Base-by-base conservation (phyloP, 2,329 filamentous ascomycete species). In the Claviceps paspali region DNA sequence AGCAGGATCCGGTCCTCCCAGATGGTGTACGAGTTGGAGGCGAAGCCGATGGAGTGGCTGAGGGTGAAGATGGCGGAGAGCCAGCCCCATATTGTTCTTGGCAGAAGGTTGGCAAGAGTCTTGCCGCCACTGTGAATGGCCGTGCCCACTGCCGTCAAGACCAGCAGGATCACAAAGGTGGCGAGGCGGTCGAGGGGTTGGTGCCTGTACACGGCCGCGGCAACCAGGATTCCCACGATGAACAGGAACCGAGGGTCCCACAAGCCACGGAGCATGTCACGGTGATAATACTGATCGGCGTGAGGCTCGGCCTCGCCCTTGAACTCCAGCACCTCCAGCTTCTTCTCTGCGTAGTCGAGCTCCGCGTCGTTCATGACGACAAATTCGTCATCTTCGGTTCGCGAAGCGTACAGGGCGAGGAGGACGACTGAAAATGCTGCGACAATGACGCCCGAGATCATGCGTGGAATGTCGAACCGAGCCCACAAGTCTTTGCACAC, bases 11-110 rank as follows among this genome's bases (percentile, higher is more conserved):
- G 82, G 52, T 98, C 91, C 61, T 98, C 91, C 87, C 91, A 98
- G 46, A 98, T 94, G 0, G 88, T 96, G 60, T 87, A 98, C 0
- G 91, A 98, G 60, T 98, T 98, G 3, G 91, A 91, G 0, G 88
- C 88, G 55, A 96, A 98, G 6, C 91, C 88, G 36, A 83, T 65
- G n/a, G 86, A 92, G 52, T 94, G 84, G 43, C 81, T 76, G n/a
- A 86, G 56, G 0, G 86, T 86, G 47, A 93, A 85, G 11, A 87
- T 55, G 19, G 84, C 64, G 5, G 84, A 79, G 41, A 93, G 64
- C 78, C 83, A 88, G n/a, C 85, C 81, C 87, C 88, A 98, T 38
- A 87, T 62, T 0, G 74, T 81, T n/a, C 60, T 73, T 0, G 86
- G 87, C 8, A 85, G 48, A 26, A 83, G 52, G 41, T 69, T 68